Conservation (phyloP, 1,284 basidiomycete genomes). For the Apiotrichum akiyoshidainum region DNA sequence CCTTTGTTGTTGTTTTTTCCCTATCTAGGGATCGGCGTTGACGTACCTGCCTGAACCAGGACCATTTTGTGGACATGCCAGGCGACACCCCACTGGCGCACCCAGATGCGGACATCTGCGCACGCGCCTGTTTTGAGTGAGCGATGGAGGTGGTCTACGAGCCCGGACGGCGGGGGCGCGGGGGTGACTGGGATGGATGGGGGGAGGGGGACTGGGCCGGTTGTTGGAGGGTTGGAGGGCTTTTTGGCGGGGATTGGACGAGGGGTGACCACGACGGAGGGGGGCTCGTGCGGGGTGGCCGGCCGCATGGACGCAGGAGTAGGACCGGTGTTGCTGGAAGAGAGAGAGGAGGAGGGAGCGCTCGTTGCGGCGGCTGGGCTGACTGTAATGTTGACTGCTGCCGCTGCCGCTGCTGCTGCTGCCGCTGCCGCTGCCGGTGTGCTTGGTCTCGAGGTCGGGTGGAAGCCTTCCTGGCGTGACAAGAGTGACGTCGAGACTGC, state of each 20-base stretch:
- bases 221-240: slow-evolving; percentile 8
- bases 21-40: neutral
- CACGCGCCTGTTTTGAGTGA: slow-evolving; percentile 69
- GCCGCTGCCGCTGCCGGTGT: neutral
- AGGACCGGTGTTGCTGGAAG: neutral
- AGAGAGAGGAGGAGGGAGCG: neutral
- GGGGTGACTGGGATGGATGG: slow-evolving; percentile 23
- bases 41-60: slow-evolving; percentile 75
- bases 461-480: slow-evolving; percentile 5
- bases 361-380: neutral
- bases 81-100: slow-evolving; percentile 69
- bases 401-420: neutral
- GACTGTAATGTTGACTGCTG: neutral
- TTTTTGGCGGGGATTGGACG: slow-evolving; percentile 17
- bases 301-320: slow-evolving; percentile 4
- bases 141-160: slow-evolving; percentile 62
- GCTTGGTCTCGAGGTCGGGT: slow-evolving; percentile 1
- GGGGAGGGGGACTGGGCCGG: slow-evolving; percentile 4
- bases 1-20: neutral
- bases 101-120: slow-evolving; percentile 68
- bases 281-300: neutral
- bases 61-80: slow-evolving; percentile 78
- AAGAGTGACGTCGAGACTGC: slow-evolving; percentile 4
- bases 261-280: neutral
- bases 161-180: slow-evolving; percentile 19